Conservation (phyloP, 202 grass and related monocot species). For the Setaria viridis region DNA sequence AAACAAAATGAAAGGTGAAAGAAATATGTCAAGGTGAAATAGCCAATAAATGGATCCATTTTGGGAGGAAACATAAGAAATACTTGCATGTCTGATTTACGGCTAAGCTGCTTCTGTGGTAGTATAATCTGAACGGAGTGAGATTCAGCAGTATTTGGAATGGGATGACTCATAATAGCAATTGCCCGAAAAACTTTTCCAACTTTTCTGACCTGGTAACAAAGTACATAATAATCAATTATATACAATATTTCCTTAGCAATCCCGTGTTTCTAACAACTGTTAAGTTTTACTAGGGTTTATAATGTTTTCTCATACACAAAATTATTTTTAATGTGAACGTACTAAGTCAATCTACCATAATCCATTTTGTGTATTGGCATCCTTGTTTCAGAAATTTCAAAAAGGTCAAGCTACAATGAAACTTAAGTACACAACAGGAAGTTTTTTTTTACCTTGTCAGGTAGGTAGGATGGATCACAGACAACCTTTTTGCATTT, state of each 20-base stretch:
- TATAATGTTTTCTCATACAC: background rate
- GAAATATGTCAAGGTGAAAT: conserved; percentile 1
- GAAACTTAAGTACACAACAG: background rate
- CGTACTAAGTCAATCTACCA: background rate
- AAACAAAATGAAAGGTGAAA: conserved; percentile 2
- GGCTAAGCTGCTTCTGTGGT: conserved; percentile 89
- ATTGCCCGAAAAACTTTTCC: conserved; percentile 90
- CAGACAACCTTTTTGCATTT: conserved; percentile 94
- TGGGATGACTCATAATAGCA: conserved; percentile 94
- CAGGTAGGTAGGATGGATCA: conserved; percentile 86
- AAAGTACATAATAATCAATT: conserved; percentile 27
- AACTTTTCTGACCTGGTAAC: conserved; percentile 71
- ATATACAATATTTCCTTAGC: background rate
- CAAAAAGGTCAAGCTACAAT: background rate
- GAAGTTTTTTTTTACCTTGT: conserved; percentile 60
- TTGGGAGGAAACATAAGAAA: conserved; percentile 2
- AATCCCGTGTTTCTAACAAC: background rate
- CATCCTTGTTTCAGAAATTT: background rate
- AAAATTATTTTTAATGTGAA: background rate
- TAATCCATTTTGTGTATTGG: background rate
- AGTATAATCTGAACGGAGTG: conserved; percentile 93
- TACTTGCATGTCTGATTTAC: conserved; percentile 94
- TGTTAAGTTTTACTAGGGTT: background rate
- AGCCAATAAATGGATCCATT: background rate
- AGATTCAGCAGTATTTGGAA: conserved; percentile 81